Evolutionary conservation across 1,284 basidiomycete genomes (phyloP), one percentile per base, ranked within the genome.

Genomic region (Ceratobasidium sp.): DNA sequence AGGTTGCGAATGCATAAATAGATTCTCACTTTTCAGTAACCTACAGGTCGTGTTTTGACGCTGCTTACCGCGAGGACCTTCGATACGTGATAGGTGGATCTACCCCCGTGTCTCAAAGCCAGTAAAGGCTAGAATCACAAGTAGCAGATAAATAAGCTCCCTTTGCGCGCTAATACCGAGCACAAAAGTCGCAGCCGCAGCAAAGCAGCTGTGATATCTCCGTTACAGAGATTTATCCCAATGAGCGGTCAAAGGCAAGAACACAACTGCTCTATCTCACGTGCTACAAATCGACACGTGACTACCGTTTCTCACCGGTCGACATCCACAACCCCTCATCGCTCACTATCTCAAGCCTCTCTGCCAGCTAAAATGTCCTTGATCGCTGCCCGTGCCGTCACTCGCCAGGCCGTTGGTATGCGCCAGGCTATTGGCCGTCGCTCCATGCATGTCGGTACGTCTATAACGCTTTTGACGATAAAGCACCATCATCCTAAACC

Each of bases 371-470:
- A 57, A 24, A 72, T 72, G 67, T 72, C 67, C 9, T 51, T 72
- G 56, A 29, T 72, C 29, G 56, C 56, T 33, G 67, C 67, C 33
- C 67, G 67, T 9, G n/a, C 67, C 14, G 67, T 31, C 24, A 51
- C 56, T n/a, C 67, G 67, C 48, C 56, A 59, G 48, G 56, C 67
- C 7, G n/a, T 60, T 6, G 57, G 45, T 29, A 45, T 72, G 56
- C 67, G 67, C 33, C 67, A 72, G 27, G 36, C 1, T 33, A 22
- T 72, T 60, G 67, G 67, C 3, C 67, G 67, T n/a, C 67, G 67
- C 33, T 47, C 56, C 36, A 50, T 72, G 56, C 67, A 72, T 22
- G 54, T 72, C 36, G 67, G 67, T 72, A 44, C 33, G 67, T 60
- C 36, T 33, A 47, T 33, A 48, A 41, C 36, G 11, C 11, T 11